Conservation (phyloP, 352 stramenopile genomes). For the Elongisporangium undulatum region DNA sequence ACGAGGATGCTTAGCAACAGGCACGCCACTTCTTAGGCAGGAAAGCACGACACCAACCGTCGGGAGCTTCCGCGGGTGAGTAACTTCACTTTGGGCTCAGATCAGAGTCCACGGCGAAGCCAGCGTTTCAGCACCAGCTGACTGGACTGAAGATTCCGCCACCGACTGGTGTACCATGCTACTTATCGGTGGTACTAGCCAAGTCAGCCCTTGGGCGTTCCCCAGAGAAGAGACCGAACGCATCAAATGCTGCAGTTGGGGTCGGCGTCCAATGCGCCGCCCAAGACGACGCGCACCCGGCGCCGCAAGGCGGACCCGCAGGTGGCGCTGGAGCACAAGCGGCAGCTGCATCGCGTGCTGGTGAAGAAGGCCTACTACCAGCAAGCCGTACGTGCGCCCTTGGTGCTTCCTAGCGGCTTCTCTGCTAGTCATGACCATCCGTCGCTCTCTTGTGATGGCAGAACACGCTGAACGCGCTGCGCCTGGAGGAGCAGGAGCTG, state of each 20-base stretch:
- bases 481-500: background rate
- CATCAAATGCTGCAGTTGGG: background rate
- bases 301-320: background rate
- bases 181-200: background rate
- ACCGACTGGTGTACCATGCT: background rate
- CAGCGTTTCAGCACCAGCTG: background rate
- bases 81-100: background rate
- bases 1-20: background rate
- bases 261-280: background rate
- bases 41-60: background rate
- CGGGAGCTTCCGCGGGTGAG: no score
- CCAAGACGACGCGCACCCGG: background rate
- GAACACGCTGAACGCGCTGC: background rate
- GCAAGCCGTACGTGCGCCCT: background rate
- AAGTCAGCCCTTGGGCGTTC: background rate
- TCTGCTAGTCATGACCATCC: background rate
- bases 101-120: background rate
- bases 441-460: background rate
- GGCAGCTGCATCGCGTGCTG: conserved; percentile 1
- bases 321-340: conserved; percentile 1
- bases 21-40: background rate
- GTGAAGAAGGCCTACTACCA: background rate
- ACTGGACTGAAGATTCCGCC: background rate
- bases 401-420: background rate
- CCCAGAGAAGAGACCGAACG: background rate